phyloP scores from a whole-genome alignment of 1,139 yeast species.

The Nakaseomyces delphensis region DNA sequence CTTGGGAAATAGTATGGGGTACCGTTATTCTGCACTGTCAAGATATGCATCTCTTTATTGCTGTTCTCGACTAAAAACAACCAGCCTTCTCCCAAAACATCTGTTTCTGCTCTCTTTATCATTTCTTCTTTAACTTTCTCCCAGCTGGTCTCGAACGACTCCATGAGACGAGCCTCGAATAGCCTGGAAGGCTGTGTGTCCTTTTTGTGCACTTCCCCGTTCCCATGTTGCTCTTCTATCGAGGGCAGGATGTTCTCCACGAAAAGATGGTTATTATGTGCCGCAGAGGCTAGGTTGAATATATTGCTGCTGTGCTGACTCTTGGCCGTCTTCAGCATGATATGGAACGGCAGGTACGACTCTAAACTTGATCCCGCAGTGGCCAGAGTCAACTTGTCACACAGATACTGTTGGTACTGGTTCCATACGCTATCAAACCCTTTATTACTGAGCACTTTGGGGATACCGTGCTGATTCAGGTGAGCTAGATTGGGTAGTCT shows the following conservation, averaged over 20 bases:
- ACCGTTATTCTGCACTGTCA: conserved; percentile 75
- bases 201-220: conserved; percentile 27
- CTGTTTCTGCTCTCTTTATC: conserved; percentile 39
- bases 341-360: conserved; percentile 67
- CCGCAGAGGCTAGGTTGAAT: conserved; percentile 84
- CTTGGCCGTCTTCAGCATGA: conserved; percentile 63
- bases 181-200: conserved; percentile 39
- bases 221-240: conserved; percentile 18
- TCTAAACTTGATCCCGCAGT: conserved; percentile 79
- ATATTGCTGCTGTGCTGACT: conserved; percentile 60
- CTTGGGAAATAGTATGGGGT: conserved; percentile 78
- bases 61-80: conserved; percentile 71
- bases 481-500: conserved; percentile 38
- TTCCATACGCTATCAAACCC: conserved; percentile 75
- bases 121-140: conserved; percentile 35
- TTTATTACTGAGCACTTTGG: conserved; percentile 57
- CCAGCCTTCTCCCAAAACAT: conserved; percentile 68
- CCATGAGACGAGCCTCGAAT: conserved; percentile 26
- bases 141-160: conserved; percentile 25
- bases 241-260: conserved; percentile 51
- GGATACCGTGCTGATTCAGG: conserved; percentile 47
- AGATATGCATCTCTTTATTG: conserved; percentile 54
- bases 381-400: conserved; percentile 59
- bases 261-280: conserved; percentile 86
- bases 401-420: conserved; percentile 64